Evolutionary conservation across 495 filamentous ascomycete genomes (phyloP).

Genomic region (Penicillium coffeae): DNA sequence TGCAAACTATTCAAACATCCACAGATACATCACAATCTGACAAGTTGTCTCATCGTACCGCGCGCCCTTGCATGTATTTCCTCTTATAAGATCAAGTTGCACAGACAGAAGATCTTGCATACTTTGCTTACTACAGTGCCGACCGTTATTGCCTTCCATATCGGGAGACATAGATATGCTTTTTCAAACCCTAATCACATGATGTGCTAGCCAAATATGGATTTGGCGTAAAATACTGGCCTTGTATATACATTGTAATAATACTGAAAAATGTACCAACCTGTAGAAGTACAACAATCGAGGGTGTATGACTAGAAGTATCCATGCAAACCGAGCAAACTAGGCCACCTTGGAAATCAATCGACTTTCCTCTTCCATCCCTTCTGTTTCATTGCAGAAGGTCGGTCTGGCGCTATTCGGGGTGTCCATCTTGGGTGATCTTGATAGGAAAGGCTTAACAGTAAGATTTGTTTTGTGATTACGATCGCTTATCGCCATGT

Average conservation of each 20-base stretch:
- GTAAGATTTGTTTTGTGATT: constrained; percentile 16
- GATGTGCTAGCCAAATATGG: constrained; percentile 7
- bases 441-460: no score
- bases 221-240: constrained; percentile 9
- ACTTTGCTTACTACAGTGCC: no score
- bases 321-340: constrained; percentile 16
- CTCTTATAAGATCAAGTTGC: no score
- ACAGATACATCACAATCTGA: no score
- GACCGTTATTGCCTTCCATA: no score
- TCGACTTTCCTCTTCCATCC: constrained; percentile 11
- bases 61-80: no score
- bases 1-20: no score
- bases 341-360: constrained; percentile 13
- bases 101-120: no score
- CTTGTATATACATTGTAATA: constrained; percentile 10
- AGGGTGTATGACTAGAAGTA: constrained; percentile 9
- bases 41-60: no score
- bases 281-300: constrained; percentile 8
- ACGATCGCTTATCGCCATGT: constrained; percentile 14
- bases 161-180: no score
- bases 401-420: constrained; percentile 3
- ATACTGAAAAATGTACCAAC: constrained; percentile 6
- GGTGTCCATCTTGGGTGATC: no score
- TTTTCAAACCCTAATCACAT: no score
- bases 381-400: constrained; percentile 13